phyloP scores from a whole-genome alignment of 352 stramenopile species.

The Paralagenidium karlingii region DNA sequence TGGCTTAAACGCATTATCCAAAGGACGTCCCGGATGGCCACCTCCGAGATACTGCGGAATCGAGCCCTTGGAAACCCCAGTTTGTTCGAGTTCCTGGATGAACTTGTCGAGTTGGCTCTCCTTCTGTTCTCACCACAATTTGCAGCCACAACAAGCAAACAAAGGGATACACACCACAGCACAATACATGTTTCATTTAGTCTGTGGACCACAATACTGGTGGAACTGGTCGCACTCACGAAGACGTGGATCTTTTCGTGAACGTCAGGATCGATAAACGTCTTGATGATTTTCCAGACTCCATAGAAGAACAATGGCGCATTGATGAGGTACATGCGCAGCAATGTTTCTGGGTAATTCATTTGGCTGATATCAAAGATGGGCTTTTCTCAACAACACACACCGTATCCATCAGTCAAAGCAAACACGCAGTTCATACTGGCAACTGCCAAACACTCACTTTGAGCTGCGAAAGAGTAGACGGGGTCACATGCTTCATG shows the following conservation, averaged over 20 bases:
- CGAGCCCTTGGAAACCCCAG: slow-evolving; percentile 43
- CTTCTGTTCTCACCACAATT: slow-evolving; percentile 12
- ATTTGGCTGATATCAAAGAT: slow-evolving; percentile 70
- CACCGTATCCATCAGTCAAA: background rate
- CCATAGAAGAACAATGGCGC: slow-evolving; percentile 71
- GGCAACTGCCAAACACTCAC: slow-evolving; percentile 7
- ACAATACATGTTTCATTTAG: too few relatives aligned
- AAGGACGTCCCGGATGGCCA: slow-evolving; percentile 26
- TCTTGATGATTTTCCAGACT: slow-evolving; percentile 68
- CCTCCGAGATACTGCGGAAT: slow-evolving; percentile 50
- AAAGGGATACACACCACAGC: too few relatives aligned
- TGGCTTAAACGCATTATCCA: slow-evolving; percentile 59
- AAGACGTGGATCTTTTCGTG: slow-evolving; percentile 78
- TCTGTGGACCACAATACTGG: slow-evolving; percentile 1
- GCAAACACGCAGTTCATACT: background rate
- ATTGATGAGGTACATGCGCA: slow-evolving; percentile 70
- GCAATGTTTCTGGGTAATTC: slow-evolving; percentile 74
- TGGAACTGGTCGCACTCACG: slow-evolving; percentile 12
- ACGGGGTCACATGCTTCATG: slow-evolving; percentile 46
- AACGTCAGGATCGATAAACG: slow-evolving; percentile 59
- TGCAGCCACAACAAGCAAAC: slow-evolving; percentile 1
- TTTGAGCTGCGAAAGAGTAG: slow-evolving; percentile 50
- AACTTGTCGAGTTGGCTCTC: slow-evolving; percentile 27
- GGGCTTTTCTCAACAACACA: slow-evolving; percentile 18
- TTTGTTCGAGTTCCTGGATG: slow-evolving; percentile 32